Percentiles rank a stretch among this genome's conserved stretches.
Conservation (phyloP, 345 rosid genomes). For the Eucalyptus shirleyi region DNA sequence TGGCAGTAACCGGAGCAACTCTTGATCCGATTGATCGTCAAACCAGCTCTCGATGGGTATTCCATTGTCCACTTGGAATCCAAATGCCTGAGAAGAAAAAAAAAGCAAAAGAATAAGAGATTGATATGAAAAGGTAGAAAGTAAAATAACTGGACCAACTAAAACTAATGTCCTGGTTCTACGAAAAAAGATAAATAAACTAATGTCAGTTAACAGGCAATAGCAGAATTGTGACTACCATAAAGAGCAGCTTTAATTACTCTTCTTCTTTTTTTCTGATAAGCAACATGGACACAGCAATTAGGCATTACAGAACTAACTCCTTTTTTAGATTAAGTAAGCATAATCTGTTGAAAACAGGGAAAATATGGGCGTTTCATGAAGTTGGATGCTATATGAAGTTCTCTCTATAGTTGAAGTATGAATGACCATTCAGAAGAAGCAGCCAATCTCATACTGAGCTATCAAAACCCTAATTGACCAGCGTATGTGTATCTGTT, state of each 20-base stretch:
- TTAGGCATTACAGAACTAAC: neutral
- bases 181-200: neutral
- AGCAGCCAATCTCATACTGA: neutral
- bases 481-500: neutral
- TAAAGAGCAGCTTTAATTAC: neutral
- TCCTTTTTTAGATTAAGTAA: neutral
- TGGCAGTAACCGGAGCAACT: conserved; percentile 68
- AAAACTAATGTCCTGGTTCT: neutral
- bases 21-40: conserved; percentile 69
- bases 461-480: neutral
- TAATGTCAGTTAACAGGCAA: neutral
- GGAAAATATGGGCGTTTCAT: neutral
- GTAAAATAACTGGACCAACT: neutral
- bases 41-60: conserved; percentile 99
- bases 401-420: neutral
- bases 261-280: neutral
- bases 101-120: neutral
- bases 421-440: neutral
- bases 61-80: conserved; percentile 98
- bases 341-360: neutral
- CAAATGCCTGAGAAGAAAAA: conserved; percentile 60
- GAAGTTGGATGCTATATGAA: neutral
- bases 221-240: neutral
- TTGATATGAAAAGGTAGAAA: neutral
- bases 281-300: neutral